Conservation (phyloP, 805 yeast genomes). For the Kockiozyma suomiensis region DNA sequence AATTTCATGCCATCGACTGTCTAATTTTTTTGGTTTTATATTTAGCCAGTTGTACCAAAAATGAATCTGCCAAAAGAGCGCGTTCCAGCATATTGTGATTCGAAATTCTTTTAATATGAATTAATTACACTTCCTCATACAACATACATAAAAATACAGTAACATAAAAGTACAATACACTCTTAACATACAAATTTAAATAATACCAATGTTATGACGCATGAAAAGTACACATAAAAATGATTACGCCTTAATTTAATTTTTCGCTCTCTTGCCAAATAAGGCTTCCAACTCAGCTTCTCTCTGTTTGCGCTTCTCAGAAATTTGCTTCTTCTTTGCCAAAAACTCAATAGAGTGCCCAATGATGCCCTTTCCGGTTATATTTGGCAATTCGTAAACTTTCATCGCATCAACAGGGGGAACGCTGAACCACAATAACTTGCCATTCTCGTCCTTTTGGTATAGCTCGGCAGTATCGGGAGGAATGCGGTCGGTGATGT, state of each 20-base stretch:
- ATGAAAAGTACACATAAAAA: too few relatives aligned
- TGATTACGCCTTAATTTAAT: not conserved
- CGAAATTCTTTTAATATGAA: too few relatives aligned
- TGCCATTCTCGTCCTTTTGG: constrained; percentile 33
- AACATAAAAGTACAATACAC: too few relatives aligned
- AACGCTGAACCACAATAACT: constrained; percentile 36
- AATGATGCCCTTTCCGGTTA: constrained; percentile 17
- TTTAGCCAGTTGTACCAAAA: too few relatives aligned
- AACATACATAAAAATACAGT: too few relatives aligned
- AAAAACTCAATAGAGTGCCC: constrained; percentile 31
- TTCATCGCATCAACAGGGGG: constrained; percentile 36
- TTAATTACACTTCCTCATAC: too few relatives aligned
- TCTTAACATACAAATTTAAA: too few relatives aligned
- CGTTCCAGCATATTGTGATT: too few relatives aligned
- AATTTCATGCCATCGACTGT: too few relatives aligned
- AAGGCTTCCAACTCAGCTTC: constrained; percentile 14
- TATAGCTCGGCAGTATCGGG: constrained; percentile 32
- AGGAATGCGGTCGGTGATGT: constrained; percentile 33
- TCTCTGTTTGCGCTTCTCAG: constrained; percentile 28
- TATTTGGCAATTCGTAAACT: constrained; percentile 1
- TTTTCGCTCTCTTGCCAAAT: constrained; percentile 8
- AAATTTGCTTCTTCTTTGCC: constrained; percentile 18
- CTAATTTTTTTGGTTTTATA: too few relatives aligned
- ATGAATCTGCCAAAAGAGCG: too few relatives aligned
- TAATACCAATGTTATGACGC: too few relatives aligned